Evolutionary conservation across 1,284 basidiomycete genomes (phyloP).

Genomic region (Xerocomus amazonicus): DNA sequence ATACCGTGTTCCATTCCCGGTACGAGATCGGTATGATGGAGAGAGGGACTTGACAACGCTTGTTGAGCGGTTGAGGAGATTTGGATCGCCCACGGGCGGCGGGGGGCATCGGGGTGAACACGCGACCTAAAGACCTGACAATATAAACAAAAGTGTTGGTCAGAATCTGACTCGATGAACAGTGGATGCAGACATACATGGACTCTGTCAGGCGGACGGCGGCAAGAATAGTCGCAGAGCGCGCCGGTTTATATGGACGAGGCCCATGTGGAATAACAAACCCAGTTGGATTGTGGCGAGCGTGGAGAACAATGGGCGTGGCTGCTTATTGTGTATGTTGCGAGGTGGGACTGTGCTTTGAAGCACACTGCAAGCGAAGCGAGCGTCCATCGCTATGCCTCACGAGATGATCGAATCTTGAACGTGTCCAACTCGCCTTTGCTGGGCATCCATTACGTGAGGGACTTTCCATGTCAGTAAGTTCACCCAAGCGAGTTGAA

Average conservation of each 20-base stretch:
- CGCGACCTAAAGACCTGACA: neutral
- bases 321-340: neutral
- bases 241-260: neutral
- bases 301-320: neutral
- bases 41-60: constrained; percentile 7
- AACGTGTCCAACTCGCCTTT: no score
- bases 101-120: neutral
- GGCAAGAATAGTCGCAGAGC: neutral
- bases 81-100: neutral
- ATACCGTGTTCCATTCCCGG: constrained; percentile 2
- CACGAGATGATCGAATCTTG: no score
- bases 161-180: neutral
- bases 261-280: neutral
- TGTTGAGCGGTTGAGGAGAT: constrained; percentile 1
- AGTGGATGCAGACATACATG: neutral
- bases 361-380: neutral
- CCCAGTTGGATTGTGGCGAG: neutral
- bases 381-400: no score
- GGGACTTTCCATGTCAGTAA: no score
- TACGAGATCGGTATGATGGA: constrained; percentile 13
- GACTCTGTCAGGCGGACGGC: no score
- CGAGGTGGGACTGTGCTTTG: neutral
- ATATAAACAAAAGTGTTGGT: neutral
- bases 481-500: no score
- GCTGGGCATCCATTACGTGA: no score